Evolutionary conservation across 2,329 filamentous ascomycete species (phyloP).

Genomic region (Talaromyces sp.): DNA sequence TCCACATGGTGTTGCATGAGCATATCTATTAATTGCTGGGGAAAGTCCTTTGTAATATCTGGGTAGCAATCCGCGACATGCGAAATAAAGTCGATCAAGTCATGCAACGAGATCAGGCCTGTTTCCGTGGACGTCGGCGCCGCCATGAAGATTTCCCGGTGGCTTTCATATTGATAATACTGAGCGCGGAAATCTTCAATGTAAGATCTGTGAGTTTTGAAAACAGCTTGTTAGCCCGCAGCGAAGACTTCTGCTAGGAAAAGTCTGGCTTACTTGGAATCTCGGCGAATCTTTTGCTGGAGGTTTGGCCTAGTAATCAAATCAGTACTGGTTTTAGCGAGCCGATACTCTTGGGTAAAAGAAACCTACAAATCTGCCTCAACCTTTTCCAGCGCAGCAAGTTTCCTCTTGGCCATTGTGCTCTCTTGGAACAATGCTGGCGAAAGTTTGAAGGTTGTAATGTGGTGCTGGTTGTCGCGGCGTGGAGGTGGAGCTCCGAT

Average conservation of each 20-base stretch:
- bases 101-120: conserved; percentile 76
- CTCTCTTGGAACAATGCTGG: not conserved
- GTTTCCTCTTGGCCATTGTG: conserved; percentile 75
- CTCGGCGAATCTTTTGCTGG: conserved; percentile 84
- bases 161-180: conserved; percentile 85
- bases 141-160: conserved; percentile 84
- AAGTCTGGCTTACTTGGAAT: conserved; percentile 59
- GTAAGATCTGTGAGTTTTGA: conserved; percentile 59
- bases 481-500: conserved; percentile 31
- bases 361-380: conserved; percentile 70
- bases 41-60: conserved; percentile 68
- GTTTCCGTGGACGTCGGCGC: conserved; percentile 73
- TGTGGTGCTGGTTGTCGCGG: conserved; percentile 52
- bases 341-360: not conserved
- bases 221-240: not conserved
- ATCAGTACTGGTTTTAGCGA: not conserved
- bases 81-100: conserved; percentile 87
- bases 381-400: conserved; percentile 89
- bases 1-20: conserved; percentile 74
- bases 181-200: conserved; percentile 82
- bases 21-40: conserved; percentile 74
- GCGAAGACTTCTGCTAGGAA: not conserved
- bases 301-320: conserved; percentile 60
- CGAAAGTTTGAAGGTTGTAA: not conserved
- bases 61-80: conserved; percentile 94